Base-by-base conservation (phyloP, 306 rosid species). In the Pyrus communis region DNA sequence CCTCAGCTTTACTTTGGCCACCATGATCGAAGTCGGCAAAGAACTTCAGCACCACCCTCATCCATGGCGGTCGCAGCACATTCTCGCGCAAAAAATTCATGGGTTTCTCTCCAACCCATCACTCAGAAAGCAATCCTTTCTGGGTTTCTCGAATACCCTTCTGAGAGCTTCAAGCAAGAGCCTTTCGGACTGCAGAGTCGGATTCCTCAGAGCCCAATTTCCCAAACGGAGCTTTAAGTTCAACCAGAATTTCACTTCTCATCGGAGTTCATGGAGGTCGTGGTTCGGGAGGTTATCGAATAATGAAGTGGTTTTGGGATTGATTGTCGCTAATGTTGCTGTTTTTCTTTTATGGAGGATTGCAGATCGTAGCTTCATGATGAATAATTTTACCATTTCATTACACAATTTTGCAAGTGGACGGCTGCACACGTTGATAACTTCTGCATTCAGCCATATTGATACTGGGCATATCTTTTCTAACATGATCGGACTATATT, bases 401-500 rank as follows among this genome's bases (percentile, higher is more conserved):
- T 58, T 95, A 74, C 82, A 88, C 82, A 95, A 92, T 80, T 2
- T 88, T 75, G 83, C 76, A 79, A 83, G 87, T 45, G 97, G 95
- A 77, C 96, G 91, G 62, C 46, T 92, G 76, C 97, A 95, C 84
- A 92, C 97, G 28, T 74, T 92, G 93, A 88, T 95, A 58, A 92
- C 97, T 78, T 84, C 84, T 74, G 95, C 98, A 68, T 92, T 95
- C 89, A 95, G 98, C 88, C 98, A 92, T 65, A 70, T 81, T 3
- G 88, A 92, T 52, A 1, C 49, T 31, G 71, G 71, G 71, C 98
- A 95, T 86, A 71, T 95, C 12, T 17, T 89, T 60, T 82, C 80
- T 79, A 92, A 95, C 93, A 90, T 95, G 97, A 67, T 90, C 51
- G 97, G 92, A 78, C 92, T 95, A 76, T 90, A 89, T 87, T 95